Base-by-base conservation (phyloP, 805 yeast genomes). In the Blastobotrys attinorum region DNA sequence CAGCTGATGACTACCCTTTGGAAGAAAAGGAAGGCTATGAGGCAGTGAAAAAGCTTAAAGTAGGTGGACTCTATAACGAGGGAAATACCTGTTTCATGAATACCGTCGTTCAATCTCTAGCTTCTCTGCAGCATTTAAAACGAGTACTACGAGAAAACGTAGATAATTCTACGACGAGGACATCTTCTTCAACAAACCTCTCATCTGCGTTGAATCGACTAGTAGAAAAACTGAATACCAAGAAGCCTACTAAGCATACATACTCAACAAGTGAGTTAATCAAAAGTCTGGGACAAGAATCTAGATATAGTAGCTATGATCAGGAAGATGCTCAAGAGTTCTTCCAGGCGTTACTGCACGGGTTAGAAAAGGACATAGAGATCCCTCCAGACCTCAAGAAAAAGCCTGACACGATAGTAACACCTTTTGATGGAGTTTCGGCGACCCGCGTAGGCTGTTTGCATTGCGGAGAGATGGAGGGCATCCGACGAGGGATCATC, bases 311-410 rank as follows among this genome's bases (percentile, higher is more conserved):
- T 44, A 92, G 96, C 1, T 86, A 86, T 58, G 87, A 85, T 57
- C 97, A 89, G 64, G 96, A 89, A 61, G 97, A 89, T 65, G 97
- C 97, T 0, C 96, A 89, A 63, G 97, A 89, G 61, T 89, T 89
- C 57, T 89, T 89, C 66, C 97, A 89, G 39, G 77, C 60, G 49
- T 46, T 63, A 13, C 47, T 63, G 37, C 46, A 47, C 15, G 55
- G 58, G 6, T 45, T 63, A 20, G 68, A 63, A 41, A 56, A 51
- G 22, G 66, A 61, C 16, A 46, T 47, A 32, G 25, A 34, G 35
- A 34, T 29, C 40, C 18, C n/a, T 3, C 36, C 27, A 3, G 22
- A 29, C 13, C 5, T 10, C 17, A 42, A 37, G 13, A 42, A 36
- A 25, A 20, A 43, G 22, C 34, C 34, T 21, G 43, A 38, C 49